Conservation (phyloP, 371 early-diverging fungal genomes). For the Lichtheimia hyalospora region DNA sequence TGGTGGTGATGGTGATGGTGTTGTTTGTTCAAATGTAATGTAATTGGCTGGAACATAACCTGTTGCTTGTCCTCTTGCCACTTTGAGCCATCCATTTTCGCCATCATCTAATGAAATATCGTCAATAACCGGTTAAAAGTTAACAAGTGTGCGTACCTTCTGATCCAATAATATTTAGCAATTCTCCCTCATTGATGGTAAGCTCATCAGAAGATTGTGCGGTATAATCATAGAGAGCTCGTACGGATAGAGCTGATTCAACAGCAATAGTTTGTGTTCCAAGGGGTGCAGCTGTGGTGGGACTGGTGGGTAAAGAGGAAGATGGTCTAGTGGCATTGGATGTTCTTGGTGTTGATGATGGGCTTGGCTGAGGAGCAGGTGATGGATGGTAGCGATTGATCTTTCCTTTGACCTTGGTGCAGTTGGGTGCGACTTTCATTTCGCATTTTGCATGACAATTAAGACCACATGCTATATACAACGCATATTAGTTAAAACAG, state of each 20-base stretch:
- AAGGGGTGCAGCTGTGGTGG: background rate
- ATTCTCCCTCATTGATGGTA: constrained; percentile 65
- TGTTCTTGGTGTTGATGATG: constrained; percentile 3
- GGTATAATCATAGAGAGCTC: constrained; percentile 73
- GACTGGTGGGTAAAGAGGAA: background rate
- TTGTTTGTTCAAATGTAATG: constrained; percentile 22
- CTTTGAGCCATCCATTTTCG: constrained; percentile 75
- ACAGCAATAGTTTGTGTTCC: background rate
- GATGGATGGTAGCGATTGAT: constrained; percentile 44
- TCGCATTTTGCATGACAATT: constrained; percentile 86
- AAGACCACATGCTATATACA: constrained; percentile 68
- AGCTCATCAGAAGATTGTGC: constrained; percentile 79
- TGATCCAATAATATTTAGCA: constrained; percentile 57
- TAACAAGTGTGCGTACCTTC: constrained; percentile 26
- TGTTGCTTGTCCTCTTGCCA: constrained; percentile 29
- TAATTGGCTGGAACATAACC: constrained; percentile 79
- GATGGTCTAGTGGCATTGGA: constrained; percentile 1
- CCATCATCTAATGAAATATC: constrained; percentile 44
- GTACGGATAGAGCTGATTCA: constrained; percentile 27
- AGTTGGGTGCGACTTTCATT: constrained; percentile 81
- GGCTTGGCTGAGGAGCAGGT: constrained; percentile 16
- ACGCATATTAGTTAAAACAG: background rate
- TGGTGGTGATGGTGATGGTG: constrained; percentile 2
- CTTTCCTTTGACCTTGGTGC: constrained; percentile 65
- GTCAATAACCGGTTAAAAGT: background rate